Conservation (phyloP, 1,139 yeast genomes). For the Spencermartinsiella ligniputridi region DNA sequence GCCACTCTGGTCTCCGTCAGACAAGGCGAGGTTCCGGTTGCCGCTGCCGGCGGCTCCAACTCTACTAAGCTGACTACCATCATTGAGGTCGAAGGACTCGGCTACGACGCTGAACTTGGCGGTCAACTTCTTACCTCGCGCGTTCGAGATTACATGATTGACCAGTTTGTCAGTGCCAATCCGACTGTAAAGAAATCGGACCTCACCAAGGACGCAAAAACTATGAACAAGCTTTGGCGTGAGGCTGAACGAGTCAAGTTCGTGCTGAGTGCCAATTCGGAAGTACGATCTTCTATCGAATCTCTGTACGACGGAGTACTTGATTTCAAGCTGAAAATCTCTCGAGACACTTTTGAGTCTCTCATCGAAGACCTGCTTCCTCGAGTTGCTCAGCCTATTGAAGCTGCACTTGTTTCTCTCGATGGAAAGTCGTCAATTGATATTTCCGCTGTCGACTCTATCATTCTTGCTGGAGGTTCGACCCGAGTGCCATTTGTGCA, state of each 20-base stretch:
- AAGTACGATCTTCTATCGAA: conserved; percentile 69
- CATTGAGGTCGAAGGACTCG: conserved; percentile 68
- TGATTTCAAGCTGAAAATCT: conserved; percentile 63
- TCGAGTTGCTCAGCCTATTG: conserved; percentile 52
- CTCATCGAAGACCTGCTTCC: conserved; percentile 42
- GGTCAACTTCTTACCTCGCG: conserved; percentile 70
- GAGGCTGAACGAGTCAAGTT: conserved; percentile 85
- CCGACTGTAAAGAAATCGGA: conserved; percentile 21
- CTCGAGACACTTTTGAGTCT: conserved; percentile 77
- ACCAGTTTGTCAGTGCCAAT: conserved; percentile 47
- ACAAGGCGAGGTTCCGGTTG: conserved; percentile 41
- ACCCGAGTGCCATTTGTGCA: conserved; percentile 88
- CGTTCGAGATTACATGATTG: conserved; percentile 55
- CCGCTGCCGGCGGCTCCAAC: conserved; percentile 31
- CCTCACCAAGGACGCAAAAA: conserved; percentile 49
- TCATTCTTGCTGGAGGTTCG: conserved; percentile 86
- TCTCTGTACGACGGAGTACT: conserved; percentile 48
- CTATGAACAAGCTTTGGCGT: conserved; percentile 66
- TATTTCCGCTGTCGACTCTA: conserved; percentile 50
- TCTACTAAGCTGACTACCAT: conserved; percentile 32
- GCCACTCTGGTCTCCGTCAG: conserved; percentile 73
- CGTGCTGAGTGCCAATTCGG: conserved; percentile 81
- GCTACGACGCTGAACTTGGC: conserved; percentile 61
- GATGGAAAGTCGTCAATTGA: conserved; percentile 31
- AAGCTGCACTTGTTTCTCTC: conserved; percentile 42